Evolutionary conservation across 768 basidiomycete species (phyloP), one percentile per base, ranked within the genome.

Genomic region (Leccinum olivaceopallidum): DNA sequence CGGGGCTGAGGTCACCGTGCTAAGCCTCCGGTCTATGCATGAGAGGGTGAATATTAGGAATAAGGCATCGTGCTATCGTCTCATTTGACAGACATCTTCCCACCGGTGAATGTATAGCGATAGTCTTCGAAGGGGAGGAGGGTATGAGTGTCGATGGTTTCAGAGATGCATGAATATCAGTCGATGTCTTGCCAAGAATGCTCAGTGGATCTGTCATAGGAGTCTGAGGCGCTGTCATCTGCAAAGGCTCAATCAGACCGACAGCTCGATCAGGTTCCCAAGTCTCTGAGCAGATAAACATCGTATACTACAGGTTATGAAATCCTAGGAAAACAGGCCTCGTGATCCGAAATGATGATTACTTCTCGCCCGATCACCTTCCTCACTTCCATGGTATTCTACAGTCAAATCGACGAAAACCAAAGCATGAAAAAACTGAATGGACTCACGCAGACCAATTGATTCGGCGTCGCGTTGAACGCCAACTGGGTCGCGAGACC

Each of bases 391-490:
- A 85, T 76, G 50, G 92, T 67, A 59, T 81, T 84, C 90, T 92
- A 51, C 4, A 67, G 1, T 18, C 37, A 50, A 55, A 6, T 5
- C 1, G 36, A 13, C 50, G 56, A 60, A 30, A 44, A 2, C 18
- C 39, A 44, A 12, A 71, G 61, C 50, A 24, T 24, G 22, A 9
- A 42, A n/a, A 42, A 42, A 18, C 8, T n/a, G 18, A 10, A n/a
- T 42, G 7, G 82, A 6, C 90, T 73, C 69, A 93, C 94, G 77
- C 95, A 92, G 28, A 93, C 83, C 64, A 94, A 76, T 70, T 90
- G 90, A 70, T 92, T 93, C 44, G 90, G 92, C 57, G 88, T 70
- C n/a, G 83, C 83, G 63, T 85, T 81, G 65, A 93, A 71, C 47
- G 87, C 86, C 60, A 85, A 61, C 26, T 26, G 26, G 26, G 26